Evolutionary conservation across 345 rosid species (phyloP).

Genomic region (Brassica rapa): DNA sequence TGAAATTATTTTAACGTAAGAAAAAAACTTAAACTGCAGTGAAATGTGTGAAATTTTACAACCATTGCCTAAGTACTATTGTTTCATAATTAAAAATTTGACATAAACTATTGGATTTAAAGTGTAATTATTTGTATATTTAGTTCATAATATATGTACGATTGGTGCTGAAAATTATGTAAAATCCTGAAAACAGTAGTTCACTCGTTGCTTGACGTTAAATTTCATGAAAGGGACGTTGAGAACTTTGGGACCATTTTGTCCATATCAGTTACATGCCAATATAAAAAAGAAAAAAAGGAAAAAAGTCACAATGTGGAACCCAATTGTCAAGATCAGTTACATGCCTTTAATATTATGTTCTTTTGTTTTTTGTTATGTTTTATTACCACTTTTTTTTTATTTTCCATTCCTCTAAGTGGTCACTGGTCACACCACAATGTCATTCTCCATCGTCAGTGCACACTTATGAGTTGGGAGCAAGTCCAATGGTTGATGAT

Average conservation of each 20-base stretch:
- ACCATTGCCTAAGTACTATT: not conserved
- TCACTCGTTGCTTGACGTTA: conserved; percentile 26
- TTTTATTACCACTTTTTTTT: not conserved
- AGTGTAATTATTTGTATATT: not conserved
- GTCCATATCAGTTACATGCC: conserved; percentile 26
- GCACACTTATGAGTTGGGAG: not conserved
- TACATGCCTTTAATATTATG: conserved; percentile 1
- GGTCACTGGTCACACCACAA: conserved; percentile 9
- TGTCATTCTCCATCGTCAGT: conserved; percentile 11
- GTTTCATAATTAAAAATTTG: not conserved
- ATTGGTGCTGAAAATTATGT: conserved; percentile 1
- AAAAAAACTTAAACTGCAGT: not conserved
- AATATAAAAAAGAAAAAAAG: not conserved
- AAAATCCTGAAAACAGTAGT: conserved; percentile 6
- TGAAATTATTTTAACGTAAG: not conserved
- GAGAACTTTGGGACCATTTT: conserved; percentile 30
- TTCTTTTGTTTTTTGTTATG: not conserved
- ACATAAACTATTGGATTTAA: not conserved
- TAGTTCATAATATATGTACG: not conserved
- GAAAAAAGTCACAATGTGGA: conserved; percentile 15
- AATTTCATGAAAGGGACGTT: conserved; percentile 13
- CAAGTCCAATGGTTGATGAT: not conserved
- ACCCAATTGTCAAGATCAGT: not conserved
- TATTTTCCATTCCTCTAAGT: not conserved
- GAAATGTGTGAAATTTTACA: not conserved